Percentiles rank a stretch among this genome's conserved stretches.
These are phyloP conservation scores for Hibiscus trionum DNA, from an alignment of 345 rosid species.

Conservation along the genomic window DNA sequence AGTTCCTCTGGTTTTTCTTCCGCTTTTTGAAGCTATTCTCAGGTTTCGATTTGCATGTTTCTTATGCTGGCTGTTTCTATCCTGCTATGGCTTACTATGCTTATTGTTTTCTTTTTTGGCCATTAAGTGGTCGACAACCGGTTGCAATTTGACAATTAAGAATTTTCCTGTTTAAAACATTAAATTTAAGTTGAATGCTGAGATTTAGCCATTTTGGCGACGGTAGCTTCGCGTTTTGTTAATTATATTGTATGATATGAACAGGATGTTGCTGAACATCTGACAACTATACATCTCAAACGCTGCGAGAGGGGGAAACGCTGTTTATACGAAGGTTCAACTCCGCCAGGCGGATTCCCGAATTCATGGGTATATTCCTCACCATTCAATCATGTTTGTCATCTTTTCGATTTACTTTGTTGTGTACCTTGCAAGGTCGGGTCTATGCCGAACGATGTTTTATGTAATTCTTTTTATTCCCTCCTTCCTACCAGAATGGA, in stretches of 20 bases:
- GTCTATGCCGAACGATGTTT: not conserved
- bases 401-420: not conserved
- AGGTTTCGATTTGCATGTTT: not conserved
- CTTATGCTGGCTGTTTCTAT: not conserved
- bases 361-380: slow-evolving; percentile 62
- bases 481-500: slow-evolving; percentile 42
- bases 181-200: not conserved
- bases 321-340: slow-evolving; percentile 79
- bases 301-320: slow-evolving; percentile 76
- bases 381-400: not conserved
- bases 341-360: slow-evolving; percentile 76
- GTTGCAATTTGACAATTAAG: not conserved
- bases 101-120: not conserved
- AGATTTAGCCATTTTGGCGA: not conserved
- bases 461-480: not conserved
- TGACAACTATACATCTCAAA: slow-evolving; percentile 67
- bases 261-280: slow-evolving; percentile 78
- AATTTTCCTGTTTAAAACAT: not conserved
- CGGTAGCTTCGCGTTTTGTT: not conserved
- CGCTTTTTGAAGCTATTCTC: not conserved
- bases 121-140: not conserved
- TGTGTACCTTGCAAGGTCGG: not conserved
- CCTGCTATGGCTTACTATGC: not conserved
- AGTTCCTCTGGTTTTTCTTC: not conserved
- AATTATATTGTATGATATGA: slow-evolving; percentile 8